Evolutionary conservation across 2,329 filamentous ascomycete genomes (phyloP).

Genomic region (Cytospora schulzeri): DNA sequence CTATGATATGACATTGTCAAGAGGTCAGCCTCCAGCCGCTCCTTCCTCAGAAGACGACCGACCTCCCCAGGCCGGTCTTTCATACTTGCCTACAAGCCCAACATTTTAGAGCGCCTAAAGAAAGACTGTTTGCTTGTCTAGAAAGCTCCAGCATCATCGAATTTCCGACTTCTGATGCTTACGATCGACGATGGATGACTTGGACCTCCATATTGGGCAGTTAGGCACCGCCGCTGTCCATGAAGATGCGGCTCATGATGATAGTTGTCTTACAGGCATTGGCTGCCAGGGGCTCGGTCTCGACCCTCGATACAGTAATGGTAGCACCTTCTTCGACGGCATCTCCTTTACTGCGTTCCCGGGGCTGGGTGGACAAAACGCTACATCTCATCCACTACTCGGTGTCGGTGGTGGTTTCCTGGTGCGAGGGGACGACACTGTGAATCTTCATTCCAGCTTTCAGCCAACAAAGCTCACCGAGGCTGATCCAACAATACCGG

Average conservation of each 20-base stretch:
- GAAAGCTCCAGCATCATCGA: not conserved
- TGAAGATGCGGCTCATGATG: slow-evolving; percentile 25
- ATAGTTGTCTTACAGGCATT: slow-evolving; percentile 25
- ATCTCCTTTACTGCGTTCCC: slow-evolving; percentile 9
- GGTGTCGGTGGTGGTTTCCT: slow-evolving; percentile 9
- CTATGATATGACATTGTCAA: not conserved
- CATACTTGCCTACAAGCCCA: not conserved
- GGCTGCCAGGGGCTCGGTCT: slow-evolving; percentile 26
- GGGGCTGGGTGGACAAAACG: not conserved
- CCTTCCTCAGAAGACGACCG: not conserved
- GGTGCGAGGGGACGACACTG: slow-evolving; percentile 6
- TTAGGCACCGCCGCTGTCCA: slow-evolving; percentile 10
- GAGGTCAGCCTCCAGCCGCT: not conserved
- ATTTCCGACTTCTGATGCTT: not conserved
- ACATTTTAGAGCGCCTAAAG: not conserved
- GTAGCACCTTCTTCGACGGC: not conserved
- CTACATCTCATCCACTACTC: not conserved
- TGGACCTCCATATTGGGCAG: not conserved
- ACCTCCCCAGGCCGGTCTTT: not conserved
- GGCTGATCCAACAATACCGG: not conserved
- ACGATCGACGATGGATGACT: slow-evolving; percentile 31
- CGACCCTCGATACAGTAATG: slow-evolving; percentile 7
- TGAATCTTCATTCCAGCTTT: slow-evolving; percentile 2
- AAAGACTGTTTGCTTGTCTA: not conserved
- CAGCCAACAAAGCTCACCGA: not conserved